Conservation (phyloP, 345 rosid species). For the Ceriops tagal region DNA sequence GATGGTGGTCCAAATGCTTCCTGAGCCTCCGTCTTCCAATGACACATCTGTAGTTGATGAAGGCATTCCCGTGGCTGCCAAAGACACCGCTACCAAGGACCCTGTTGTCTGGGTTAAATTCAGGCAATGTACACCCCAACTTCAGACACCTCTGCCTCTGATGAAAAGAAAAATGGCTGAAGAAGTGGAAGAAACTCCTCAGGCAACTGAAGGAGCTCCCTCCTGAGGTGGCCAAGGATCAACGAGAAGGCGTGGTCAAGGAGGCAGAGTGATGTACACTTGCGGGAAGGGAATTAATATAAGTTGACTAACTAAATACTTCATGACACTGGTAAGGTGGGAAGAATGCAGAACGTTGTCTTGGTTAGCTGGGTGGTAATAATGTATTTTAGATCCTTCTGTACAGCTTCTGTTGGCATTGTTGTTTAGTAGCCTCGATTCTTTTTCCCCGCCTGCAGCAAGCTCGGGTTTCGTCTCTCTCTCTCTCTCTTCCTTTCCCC, state of each 20-base stretch:
- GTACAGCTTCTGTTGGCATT: slow-evolving; percentile 14
- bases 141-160: slow-evolving; percentile 17
- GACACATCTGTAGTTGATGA: slow-evolving; percentile 5
- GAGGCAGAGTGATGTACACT: slow-evolving; percentile 17
- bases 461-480: neutral
- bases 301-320: slow-evolving; percentile 6
- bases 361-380: slow-evolving; percentile 9
- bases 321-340: slow-evolving; percentile 3
- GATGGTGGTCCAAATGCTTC: slow-evolving; percentile 18
- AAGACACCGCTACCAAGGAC: neutral
- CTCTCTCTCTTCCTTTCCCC: neutral
- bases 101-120: slow-evolving; percentile 15
- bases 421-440: slow-evolving; percentile 16
- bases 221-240: slow-evolving; percentile 22
- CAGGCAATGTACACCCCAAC: slow-evolving; percentile 17
- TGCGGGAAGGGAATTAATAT: neutral
- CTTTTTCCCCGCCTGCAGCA: slow-evolving; percentile 14
- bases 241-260: slow-evolving; percentile 6
- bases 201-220: slow-evolving; percentile 7
- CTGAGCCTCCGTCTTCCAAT: slow-evolving; percentile 23
- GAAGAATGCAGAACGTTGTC: slow-evolving; percentile 4
- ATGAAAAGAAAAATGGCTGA: slow-evolving; percentile 5
- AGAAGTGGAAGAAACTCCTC: slow-evolving; percentile 12
- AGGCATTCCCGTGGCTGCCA: neutral
- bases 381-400: slow-evolving; percentile 15